phyloP scores from a whole-genome alignment of 2,329 filamentous ascomycete genomes.

The Aspergillus novofumigatus region DNA sequence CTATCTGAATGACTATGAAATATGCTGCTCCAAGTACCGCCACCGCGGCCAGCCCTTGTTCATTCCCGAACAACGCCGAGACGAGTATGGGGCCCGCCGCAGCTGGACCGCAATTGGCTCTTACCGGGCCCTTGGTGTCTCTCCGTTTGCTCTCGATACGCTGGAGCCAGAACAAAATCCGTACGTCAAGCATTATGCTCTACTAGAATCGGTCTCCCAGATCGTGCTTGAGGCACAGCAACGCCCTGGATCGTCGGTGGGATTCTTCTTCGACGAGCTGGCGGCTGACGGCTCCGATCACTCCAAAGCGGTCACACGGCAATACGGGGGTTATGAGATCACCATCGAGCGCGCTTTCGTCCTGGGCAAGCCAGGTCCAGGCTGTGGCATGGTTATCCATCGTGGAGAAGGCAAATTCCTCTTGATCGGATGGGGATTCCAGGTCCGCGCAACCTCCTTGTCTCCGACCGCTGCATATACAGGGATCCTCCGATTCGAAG shows the following conservation, averaged over 20 bases:
- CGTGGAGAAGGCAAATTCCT: slow-evolving; percentile 38
- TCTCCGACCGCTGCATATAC: slow-evolving; percentile 36
- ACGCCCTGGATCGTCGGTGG: slow-evolving; percentile 28
- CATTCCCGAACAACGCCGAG: slow-evolving; percentile 47
- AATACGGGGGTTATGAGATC: slow-evolving; percentile 33
- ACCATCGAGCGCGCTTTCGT: slow-evolving; percentile 44
- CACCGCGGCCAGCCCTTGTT: slow-evolving; percentile 43
- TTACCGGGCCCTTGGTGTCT: slow-evolving; percentile 32
- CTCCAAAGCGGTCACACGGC: slow-evolving; percentile 24
- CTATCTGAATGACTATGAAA: slow-evolving; percentile 45
- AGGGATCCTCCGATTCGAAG: slow-evolving; percentile 41
- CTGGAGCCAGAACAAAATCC: slow-evolving; percentile 24
- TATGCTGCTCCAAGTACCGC: slow-evolving; percentile 40
- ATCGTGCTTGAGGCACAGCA: slow-evolving; percentile 41
- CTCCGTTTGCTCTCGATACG: slow-evolving; percentile 44
- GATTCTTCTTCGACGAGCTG: slow-evolving; percentile 37
- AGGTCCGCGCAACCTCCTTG: slow-evolving; percentile 29
- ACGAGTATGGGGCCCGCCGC: slow-evolving; percentile 41
- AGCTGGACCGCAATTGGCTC: slow-evolving; percentile 38
- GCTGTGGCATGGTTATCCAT: slow-evolving; percentile 44
- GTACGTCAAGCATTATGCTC: slow-evolving; percentile 33
- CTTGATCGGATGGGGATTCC: slow-evolving; percentile 45
- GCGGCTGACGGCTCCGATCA: background rate
- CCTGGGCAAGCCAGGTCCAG: slow-evolving; percentile 42
- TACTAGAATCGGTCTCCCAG: slow-evolving; percentile 32